phyloP scores from a whole-genome alignment of 208 protist species.

The Acanthamoeba royreba region DNA sequence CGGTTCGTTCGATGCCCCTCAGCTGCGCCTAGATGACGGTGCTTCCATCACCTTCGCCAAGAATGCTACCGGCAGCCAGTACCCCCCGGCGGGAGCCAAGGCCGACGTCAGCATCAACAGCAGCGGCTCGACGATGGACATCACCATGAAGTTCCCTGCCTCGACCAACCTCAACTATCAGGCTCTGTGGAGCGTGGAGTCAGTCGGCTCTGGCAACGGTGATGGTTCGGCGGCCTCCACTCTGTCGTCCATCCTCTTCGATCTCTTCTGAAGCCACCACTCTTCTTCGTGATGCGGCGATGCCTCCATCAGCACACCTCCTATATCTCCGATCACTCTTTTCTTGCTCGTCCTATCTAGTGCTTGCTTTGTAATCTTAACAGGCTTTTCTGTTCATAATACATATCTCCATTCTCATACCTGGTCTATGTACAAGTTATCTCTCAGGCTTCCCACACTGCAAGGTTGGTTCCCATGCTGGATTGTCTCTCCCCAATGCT shows the following conservation, averaged over 20 bases:
- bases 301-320: too few species aligned
- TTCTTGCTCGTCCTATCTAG: too few species aligned
- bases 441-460: too few species aligned
- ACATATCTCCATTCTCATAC: too few species aligned
- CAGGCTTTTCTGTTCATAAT: too few species aligned
- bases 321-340: too few species aligned
- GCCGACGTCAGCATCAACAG: background rate
- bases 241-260: background rate
- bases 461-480: too few species aligned
- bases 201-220: background rate
- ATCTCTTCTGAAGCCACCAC: background rate
- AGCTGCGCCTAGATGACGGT: background rate
- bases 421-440: too few species aligned
- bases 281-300: background rate
- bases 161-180: background rate
- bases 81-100: background rate
- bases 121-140: background rate
- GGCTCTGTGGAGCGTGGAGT: background rate
- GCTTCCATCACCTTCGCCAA: background rate
- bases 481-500: too few species aligned
- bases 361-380: too few species aligned
- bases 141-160: background rate
- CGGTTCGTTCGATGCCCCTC: background rate
- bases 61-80: too few species aligned
- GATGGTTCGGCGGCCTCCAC: background rate